Evolutionary conservation across 2,329 filamentous ascomycete species (phyloP).

Genomic region (Scedosporium minutisporum): DNA sequence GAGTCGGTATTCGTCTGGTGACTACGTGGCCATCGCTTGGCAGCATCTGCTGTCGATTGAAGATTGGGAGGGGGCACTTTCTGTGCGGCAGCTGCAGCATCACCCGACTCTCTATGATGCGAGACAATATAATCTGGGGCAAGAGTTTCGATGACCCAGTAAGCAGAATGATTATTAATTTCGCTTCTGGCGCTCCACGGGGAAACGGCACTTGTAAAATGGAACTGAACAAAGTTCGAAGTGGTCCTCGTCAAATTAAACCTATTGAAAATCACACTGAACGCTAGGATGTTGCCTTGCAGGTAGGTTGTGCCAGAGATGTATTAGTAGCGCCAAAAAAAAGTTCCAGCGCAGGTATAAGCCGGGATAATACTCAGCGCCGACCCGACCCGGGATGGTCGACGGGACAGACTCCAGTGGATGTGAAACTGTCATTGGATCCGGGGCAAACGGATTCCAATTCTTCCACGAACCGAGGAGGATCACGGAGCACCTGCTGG

Average conservation of each 20-base stretch:
- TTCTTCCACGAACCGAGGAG: too few relatives aligned
- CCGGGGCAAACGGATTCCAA: not conserved
- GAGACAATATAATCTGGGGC: too few relatives aligned
- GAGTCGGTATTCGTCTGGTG: conserved; percentile 10
- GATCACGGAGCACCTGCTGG: too few relatives aligned
- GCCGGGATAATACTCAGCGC: not conserved
- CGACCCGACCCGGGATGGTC: not conserved
- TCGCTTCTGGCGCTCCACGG: too few relatives aligned
- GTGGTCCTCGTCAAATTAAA: too few relatives aligned
- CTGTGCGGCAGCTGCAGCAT: conserved; percentile 7
- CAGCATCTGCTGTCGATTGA: not conserved
- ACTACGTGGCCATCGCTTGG: not conserved
- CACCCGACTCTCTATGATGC: too few relatives aligned
- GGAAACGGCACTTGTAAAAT: too few relatives aligned
- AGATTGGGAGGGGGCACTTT: conserved; percentile 3
- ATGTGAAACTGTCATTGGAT: not conserved
- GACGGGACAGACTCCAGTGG: not conserved
- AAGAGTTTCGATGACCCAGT: too few relatives aligned
- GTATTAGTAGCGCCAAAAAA: not conserved
- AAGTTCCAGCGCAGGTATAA: not conserved
- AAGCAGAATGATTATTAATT: too few relatives aligned
- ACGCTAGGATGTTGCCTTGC: too few relatives aligned
- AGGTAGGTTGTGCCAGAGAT: not conserved
- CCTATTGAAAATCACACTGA: too few relatives aligned
- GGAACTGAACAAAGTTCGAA: too few relatives aligned